Evolutionary conservation across 2,329 filamentous ascomycete species (phyloP).

Genomic region (Paramyrothecium roridum): DNA sequence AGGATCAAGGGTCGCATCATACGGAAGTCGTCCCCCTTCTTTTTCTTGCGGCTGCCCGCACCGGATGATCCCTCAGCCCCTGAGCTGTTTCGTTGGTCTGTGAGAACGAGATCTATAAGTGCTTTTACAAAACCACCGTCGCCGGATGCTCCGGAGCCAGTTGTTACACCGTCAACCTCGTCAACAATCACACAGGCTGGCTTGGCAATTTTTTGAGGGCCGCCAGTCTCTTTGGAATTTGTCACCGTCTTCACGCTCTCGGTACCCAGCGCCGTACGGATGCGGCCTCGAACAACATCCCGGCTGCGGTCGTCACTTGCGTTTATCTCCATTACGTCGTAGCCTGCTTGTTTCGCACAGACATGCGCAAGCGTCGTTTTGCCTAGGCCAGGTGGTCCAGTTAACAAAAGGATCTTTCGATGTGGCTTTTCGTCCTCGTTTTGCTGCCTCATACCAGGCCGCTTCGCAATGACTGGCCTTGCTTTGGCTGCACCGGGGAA

Average conservation of each 20-base stretch:
- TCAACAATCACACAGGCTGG: conserved; percentile 94
- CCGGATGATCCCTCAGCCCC: conserved; percentile 18
- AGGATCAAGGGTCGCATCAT: conserved; percentile 85
- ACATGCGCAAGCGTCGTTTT: conserved; percentile 97
- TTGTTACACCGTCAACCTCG: conserved; percentile 91
- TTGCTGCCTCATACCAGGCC: conserved; percentile 38
- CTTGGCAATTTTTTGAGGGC: conserved; percentile 66
- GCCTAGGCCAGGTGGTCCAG: conserved; percentile 87
- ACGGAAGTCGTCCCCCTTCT: conserved; percentile 81
- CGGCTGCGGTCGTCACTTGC: conserved; percentile 91
- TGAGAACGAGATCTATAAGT: conserved; percentile 80
- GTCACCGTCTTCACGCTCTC: conserved; percentile 83
- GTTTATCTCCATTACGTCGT: conserved; percentile 96
- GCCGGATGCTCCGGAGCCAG: conserved; percentile 71
- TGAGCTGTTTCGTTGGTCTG: conserved; percentile 75
- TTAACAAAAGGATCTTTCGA: conserved; percentile 83
- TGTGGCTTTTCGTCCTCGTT: conserved; percentile 71
- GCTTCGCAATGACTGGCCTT: conserved; percentile 42
- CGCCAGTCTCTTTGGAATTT: conserved; percentile 53
- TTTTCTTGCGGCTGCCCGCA: conserved; percentile 46
- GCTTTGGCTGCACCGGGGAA: conserved; percentile 73
- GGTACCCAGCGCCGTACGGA: conserved; percentile 87
- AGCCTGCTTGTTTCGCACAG: conserved; percentile 90
- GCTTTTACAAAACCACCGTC: conserved; percentile 96
- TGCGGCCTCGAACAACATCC: conserved; percentile 86